A percentile compares a stretch with the other conserved stretches of the same genome.
These are phyloP conservation scores for Hypoxylon sp. DNA, from an alignment of 2,329 filamentous ascomycete species.

Conservation along the genomic window DNA sequence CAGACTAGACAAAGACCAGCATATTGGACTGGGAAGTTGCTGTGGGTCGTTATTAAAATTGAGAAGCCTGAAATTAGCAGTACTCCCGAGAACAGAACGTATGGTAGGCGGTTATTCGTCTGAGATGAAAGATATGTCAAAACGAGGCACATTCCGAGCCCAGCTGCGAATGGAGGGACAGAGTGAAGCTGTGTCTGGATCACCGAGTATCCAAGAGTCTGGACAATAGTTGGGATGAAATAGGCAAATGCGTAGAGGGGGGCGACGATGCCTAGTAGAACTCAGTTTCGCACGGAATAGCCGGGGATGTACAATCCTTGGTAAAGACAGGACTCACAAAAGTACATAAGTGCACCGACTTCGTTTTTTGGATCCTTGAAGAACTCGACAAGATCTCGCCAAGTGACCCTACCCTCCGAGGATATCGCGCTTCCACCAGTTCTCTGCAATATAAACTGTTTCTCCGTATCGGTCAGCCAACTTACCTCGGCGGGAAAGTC, in stretches of 20 bases:
- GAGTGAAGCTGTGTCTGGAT: conserved; percentile 56
- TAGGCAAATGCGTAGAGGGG: conserved; percentile 55
- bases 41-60: conserved; percentile 28
- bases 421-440: conserved; percentile 13
- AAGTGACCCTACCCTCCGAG: conserved; percentile 21
- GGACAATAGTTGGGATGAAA: conserved; percentile 56
- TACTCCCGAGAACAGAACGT: conserved; percentile 5
- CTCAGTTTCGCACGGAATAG: not conserved
- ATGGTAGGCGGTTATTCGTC: conserved; percentile 18
- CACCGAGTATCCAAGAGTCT: conserved; percentile 55
- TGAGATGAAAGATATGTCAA: conserved; percentile 19
- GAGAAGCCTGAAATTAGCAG: conserved; percentile 33
- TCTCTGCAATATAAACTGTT: conserved; percentile 49
- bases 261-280: not conserved
- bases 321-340: conserved; percentile 49
- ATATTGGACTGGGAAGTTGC: conserved; percentile 26
- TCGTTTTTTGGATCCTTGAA: conserved; percentile 31
- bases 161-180: conserved; percentile 57
- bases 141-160: conserved; percentile 55
- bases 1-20: conserved; percentile 29
- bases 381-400: conserved; percentile 26
- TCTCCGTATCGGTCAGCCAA: conserved; percentile 51
- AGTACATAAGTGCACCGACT: conserved; percentile 43
- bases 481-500: conserved; percentile 42
- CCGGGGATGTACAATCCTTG: not conserved